A percentile compares a stretch with the other conserved stretches of the same genome.
Evolutionary conservation across 345 rosid genomes (phyloP).

Genomic region (Eucalyptus pauciflora): DNA sequence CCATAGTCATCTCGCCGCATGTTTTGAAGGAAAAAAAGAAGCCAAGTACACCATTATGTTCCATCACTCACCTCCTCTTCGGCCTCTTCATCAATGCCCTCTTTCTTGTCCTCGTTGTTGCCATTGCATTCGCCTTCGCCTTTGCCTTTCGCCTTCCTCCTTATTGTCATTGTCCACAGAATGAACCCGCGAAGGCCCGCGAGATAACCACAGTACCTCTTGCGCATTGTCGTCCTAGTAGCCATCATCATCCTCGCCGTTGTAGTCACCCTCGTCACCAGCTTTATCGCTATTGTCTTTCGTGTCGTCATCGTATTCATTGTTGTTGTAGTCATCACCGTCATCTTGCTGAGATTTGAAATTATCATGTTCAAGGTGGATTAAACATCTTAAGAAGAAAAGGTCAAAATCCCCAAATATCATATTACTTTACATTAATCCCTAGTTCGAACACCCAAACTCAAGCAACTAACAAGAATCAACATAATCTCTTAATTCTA

Average conservation of each 20-base stretch:
- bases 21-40: too few relatives aligned
- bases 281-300: constrained; percentile 37
- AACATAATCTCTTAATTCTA: neutral
- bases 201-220: too few relatives aligned
- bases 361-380: neutral
- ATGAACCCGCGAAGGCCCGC: too few relatives aligned
- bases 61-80: too few relatives aligned
- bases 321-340: neutral
- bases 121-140: too few relatives aligned
- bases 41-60: too few relatives aligned
- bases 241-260: neutral
- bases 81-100: too few relatives aligned
- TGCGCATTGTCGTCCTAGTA: neutral
- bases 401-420: neutral
- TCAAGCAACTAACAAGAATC: neutral
- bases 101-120: too few relatives aligned
- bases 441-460: neutral
- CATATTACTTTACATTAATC: neutral
- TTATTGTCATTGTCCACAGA: too few relatives aligned
- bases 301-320: constrained; percentile 25
- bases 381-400: neutral
- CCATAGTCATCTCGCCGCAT: too few relatives aligned
- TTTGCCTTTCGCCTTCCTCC: too few relatives aligned
- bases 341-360: neutral
- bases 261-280: neutral